These are phyloP conservation scores for Botrytis tulipae DNA, from an alignment of 2,329 filamentous ascomycete species.

Conservation along the genomic window DNA sequence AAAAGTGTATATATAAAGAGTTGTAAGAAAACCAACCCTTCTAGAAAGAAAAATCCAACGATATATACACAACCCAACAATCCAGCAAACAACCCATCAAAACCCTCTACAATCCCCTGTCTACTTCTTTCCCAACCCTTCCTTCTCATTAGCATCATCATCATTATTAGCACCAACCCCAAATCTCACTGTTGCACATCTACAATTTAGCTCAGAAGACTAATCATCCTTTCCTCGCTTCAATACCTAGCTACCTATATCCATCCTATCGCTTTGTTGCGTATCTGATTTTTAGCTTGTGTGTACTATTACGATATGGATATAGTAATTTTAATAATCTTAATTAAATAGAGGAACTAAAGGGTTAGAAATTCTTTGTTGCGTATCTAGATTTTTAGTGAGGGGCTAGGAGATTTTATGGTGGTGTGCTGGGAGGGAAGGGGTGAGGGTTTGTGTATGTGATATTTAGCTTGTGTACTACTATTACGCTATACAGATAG, in stretches of 20 bases:
- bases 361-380: background rate
- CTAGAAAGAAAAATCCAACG: too few relatives aligned
- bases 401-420: background rate
- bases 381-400: background rate
- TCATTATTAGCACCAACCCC: background rate
- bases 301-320: background rate
- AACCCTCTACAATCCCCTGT: background rate
- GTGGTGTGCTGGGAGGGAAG: background rate
- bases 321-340: background rate
- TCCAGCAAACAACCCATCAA: background rate
- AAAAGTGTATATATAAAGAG: too few relatives aligned
- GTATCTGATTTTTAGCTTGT: background rate
- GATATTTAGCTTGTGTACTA: background rate
- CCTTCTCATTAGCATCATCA: too few relatives aligned
- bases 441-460: background rate
- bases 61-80: too few relatives aligned
- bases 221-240: background rate
- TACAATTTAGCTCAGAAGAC: background rate
- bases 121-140: background rate
- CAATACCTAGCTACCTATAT: background rate
- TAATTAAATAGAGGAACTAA: background rate
- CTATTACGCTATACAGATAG: too few relatives aligned
- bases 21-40: too few relatives aligned
- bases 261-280: background rate
- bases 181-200: background rate